Evolutionary conservation across 768 basidiomycete genomes (phyloP).

Genomic region (Suillus cothurnatus): DNA sequence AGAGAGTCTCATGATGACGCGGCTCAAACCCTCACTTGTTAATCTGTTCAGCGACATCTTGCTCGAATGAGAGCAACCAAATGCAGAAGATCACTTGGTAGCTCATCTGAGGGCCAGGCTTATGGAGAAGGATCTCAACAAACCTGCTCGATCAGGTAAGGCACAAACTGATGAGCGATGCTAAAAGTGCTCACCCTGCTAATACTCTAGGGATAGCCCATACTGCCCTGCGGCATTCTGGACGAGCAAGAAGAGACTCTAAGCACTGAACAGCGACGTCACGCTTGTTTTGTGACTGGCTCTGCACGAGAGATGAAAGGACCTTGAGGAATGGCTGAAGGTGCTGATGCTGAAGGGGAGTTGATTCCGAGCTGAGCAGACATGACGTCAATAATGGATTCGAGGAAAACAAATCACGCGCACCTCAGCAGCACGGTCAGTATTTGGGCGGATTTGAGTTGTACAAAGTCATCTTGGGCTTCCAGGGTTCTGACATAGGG

Average conservation of each 20-base stretch:
- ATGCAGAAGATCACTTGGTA: constrained; percentile 93
- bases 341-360: constrained; percentile 50
- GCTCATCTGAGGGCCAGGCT: constrained; percentile 89
- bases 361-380: constrained; percentile 48
- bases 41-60: constrained; percentile 79
- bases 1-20: constrained; percentile 1
- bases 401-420: constrained; percentile 15
- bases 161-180: too few species aligned
- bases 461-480: constrained; percentile 92
- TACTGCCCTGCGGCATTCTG: constrained; percentile 75
- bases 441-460: constrained; percentile 86
- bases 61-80: constrained; percentile 94
- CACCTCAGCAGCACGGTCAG: constrained; percentile 84
- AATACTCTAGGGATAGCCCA: constrained; percentile 77
- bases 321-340: constrained; percentile 61
- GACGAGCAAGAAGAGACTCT: constrained; percentile 80
- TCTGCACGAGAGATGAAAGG: constrained; percentile 64
- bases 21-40: constrained; percentile 63
- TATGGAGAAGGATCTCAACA: constrained; percentile 79
- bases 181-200: constrained; percentile 50
- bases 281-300: constrained; percentile 63
- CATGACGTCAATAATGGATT: constrained; percentile 9
- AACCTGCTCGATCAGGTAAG: constrained; percentile 47
- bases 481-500: constrained; percentile 64
- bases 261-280: constrained; percentile 93